These are phyloP conservation scores for Gracilaria gracilis DNA, from an alignment of 23 red algal species.

Conservation along the genomic window DNA sequence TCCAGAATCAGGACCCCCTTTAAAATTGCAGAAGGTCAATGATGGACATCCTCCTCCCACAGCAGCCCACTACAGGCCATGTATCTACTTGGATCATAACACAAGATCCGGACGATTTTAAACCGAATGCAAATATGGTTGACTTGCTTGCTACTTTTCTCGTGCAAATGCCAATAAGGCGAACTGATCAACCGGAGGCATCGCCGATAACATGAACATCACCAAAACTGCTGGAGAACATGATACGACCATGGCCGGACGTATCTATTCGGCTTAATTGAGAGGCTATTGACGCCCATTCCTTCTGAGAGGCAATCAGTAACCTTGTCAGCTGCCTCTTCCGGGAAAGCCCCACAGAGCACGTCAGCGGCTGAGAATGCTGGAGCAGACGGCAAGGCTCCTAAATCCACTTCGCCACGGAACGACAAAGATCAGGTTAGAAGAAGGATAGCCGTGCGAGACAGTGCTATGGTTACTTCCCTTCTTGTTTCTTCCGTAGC, in stretches of 20 bases:
- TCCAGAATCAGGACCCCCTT: conserved; percentile 28
- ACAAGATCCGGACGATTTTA: conserved; percentile 63
- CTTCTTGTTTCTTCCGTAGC: conserved; percentile 65
- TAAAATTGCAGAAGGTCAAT: conserved; percentile 48
- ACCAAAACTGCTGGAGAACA: conserved; percentile 42
- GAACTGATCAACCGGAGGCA: conserved; percentile 52
- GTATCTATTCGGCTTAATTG: conserved; percentile 55
- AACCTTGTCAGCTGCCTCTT: conserved; percentile 20
- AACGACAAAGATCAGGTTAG: conserved; percentile 31
- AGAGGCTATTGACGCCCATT: conserved; percentile 35
- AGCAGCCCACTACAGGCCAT: background rate
- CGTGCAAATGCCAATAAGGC: conserved; percentile 62
- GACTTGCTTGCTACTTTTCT: conserved; percentile 71
- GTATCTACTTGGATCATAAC: background rate
- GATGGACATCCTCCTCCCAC: conserved; percentile 40
- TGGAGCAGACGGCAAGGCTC: background rate
- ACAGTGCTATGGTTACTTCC: conserved; percentile 52
- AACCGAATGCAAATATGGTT: conserved; percentile 56
- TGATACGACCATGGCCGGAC: conserved; percentile 69
- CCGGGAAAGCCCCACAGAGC: background rate
- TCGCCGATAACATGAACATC: conserved; percentile 57
- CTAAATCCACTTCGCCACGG: conserved; percentile 16
- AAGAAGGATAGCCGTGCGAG: conserved; percentile 53
- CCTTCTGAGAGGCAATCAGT: conserved; percentile 28
- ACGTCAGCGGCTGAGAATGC: background rate